Percentiles rank a stretch among this genome's conserved stretches.
phyloP scores from a whole-genome alignment of 1,284 basidiomycete genomes.

The Trichosporon sp. region DNA sequence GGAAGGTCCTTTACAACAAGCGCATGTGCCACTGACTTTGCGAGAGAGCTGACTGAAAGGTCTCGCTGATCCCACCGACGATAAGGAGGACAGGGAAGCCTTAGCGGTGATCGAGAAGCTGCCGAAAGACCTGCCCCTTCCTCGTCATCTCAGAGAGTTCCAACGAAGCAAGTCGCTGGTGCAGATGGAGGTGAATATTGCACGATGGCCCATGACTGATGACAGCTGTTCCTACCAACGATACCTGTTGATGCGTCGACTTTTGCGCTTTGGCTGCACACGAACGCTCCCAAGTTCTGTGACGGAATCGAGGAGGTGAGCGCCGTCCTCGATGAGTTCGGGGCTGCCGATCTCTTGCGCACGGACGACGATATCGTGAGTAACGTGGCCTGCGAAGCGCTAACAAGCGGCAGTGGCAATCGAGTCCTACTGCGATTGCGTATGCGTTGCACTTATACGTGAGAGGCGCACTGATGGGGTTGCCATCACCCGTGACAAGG shows the following conservation, averaged over 20 bases:
- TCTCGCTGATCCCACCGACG: conserved; percentile 34
- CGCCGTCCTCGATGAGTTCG: conserved; percentile 68
- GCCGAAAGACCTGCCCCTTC: conserved; percentile 55
- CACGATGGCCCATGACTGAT: not conserved
- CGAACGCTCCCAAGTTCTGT: conserved; percentile 84
- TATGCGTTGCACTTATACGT: conserved; percentile 78
- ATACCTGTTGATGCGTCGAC: conserved; percentile 86
- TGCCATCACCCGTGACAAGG: conserved; percentile 78
- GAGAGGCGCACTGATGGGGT: conserved; percentile 68
- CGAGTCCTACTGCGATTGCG: conserved; percentile 59
- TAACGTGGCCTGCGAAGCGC: not conserved
- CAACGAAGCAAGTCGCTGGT: conserved; percentile 68
- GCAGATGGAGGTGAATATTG: conserved; percentile 63
- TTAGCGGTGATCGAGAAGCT: conserved; percentile 21
- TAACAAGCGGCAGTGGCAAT: conserved; percentile 57
- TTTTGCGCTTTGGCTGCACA: conserved; percentile 84
- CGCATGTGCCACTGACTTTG: conserved; percentile 52
- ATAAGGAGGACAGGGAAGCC: conserved; percentile 35
- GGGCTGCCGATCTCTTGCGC: conserved; percentile 69
- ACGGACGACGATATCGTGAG: conserved; percentile 63
- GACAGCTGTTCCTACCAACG: conserved; percentile 56
- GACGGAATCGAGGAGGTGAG: conserved; percentile 69
- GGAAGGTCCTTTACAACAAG: conserved; percentile 93
- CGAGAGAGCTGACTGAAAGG: conserved; percentile 22
- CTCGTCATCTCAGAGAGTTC: conserved; percentile 56